Percentiles rank a stretch among this genome's conserved stretches.
Conservation (phyloP, 1,284 basidiomycete species). For the Termitomyces sp. region DNA sequence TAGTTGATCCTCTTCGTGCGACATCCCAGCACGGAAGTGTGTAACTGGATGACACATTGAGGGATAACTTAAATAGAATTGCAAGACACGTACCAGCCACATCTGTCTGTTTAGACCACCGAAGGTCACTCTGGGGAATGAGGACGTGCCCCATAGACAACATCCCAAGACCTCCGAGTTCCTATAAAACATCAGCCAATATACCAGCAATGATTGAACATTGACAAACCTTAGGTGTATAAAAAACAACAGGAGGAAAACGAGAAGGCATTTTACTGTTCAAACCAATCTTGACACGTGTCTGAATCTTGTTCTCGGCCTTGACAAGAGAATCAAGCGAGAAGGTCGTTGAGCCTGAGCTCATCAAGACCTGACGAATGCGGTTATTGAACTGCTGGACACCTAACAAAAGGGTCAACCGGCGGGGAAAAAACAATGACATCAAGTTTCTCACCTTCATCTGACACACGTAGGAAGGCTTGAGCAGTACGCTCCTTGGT, state of each 20-base stretch:
- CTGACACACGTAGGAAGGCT: conserved; percentile 95
- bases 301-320: conserved; percentile 98
- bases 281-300: conserved; percentile 97
- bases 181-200: conserved; percentile 36
- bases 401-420: conserved; percentile 37
- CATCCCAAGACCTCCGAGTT: conserved; percentile 97
- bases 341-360: conserved; percentile 97
- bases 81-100: conserved; percentile 62
- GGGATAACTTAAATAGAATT: not conserved
- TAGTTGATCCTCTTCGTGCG: conserved; percentile 89
- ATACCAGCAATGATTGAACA: not conserved
- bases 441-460: conserved; percentile 59
- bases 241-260: conserved; percentile 97
- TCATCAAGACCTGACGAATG: conserved; percentile 97
- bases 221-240: conserved; percentile 72
- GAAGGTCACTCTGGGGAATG: conserved; percentile 94
- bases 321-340: conserved; percentile 93
- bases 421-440: conserved; percentile 5
- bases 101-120: conserved; percentile 99
- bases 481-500: conserved; percentile 97
- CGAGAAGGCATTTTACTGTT: conserved; percentile 99
- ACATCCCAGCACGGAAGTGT: conserved; percentile 98
- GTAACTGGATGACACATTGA: conserved; percentile 49
- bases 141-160: conserved; percentile 99
- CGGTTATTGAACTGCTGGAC: conserved; percentile 96